Conservation (phyloP, 495 filamentous ascomycete species). For the Parmelia sp. region DNA sequence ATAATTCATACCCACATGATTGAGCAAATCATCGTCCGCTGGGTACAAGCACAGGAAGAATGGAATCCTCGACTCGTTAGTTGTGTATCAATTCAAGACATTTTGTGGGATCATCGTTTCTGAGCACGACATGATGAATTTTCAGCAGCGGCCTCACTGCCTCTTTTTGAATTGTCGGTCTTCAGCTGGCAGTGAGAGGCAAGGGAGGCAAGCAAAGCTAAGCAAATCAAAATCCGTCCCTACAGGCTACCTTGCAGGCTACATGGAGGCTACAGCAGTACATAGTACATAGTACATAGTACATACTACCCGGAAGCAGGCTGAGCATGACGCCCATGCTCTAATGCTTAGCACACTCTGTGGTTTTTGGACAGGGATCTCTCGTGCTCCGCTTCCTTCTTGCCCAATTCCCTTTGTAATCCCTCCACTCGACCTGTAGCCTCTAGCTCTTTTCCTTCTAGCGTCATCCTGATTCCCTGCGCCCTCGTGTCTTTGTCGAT, state of each 20-base stretch:
- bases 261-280: no score
- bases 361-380: constrained; percentile 6
- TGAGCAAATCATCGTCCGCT: no score
- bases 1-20: background rate
- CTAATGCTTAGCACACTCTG: no score
- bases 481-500: constrained; percentile 15
- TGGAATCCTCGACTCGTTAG: no score
- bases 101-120: background rate
- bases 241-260: no score
- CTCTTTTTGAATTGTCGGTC: background rate
- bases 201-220: background rate
- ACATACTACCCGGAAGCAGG: background rate
- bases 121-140: background rate
- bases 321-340: background rate
- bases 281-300: no score
- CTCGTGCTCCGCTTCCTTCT: background rate
- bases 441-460: background rate
- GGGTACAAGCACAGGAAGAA: no score
- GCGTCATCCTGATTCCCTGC: constrained; percentile 11
- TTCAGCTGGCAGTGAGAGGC: background rate
- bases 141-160: background rate
- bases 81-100: background rate
- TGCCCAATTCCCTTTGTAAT: background rate
- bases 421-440: background rate
- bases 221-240: no score